Conservation (phyloP, 306 rosid genomes). For the Glycine soja region DNA sequence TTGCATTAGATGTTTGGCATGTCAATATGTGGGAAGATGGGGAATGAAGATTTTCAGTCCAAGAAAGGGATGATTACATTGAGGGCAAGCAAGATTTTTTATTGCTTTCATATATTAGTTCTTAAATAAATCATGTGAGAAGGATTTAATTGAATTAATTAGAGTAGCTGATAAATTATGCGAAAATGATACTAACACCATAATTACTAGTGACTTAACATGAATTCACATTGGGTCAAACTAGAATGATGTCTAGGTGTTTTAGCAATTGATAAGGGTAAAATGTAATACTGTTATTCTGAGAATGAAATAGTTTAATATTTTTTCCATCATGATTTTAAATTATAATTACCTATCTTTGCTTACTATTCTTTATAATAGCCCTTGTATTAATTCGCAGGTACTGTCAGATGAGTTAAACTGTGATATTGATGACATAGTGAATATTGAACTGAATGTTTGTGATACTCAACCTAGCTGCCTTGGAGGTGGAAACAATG, state of each 20-base stretch:
- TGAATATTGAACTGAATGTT: conserved; percentile 81
- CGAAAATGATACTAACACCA: too few relatives aligned
- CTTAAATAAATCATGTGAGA: too few relatives aligned
- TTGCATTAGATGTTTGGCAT: too few relatives aligned
- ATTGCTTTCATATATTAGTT: too few relatives aligned
- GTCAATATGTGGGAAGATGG: too few relatives aligned
- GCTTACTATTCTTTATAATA: conserved; percentile 36
- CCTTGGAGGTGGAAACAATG: conserved; percentile 95
- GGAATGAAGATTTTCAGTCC: too few relatives aligned
- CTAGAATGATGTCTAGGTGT: conserved; percentile 27
- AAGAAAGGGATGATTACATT: too few relatives aligned
- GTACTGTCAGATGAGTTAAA: conserved; percentile 80
- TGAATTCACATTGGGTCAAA: conserved; percentile 4
- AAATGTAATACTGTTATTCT: conserved; percentile 15
- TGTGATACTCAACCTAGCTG: conserved; percentile 98
- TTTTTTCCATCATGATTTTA: conserved; percentile 8
- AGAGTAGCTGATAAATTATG: too few relatives aligned
- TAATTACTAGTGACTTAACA: too few relatives aligned
- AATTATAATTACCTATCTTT: conserved; percentile 22
- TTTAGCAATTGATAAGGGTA: conserved; percentile 32
- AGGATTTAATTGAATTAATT: too few relatives aligned
- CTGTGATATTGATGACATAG: conserved; percentile 74
- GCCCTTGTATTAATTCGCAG: conserved; percentile 56
- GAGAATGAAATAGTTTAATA: conserved; percentile 6
- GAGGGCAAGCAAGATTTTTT: too few relatives aligned